Conservation (phyloP, 192 early-diverging fungal species). For the Rhizophagus prolifer region DNA sequence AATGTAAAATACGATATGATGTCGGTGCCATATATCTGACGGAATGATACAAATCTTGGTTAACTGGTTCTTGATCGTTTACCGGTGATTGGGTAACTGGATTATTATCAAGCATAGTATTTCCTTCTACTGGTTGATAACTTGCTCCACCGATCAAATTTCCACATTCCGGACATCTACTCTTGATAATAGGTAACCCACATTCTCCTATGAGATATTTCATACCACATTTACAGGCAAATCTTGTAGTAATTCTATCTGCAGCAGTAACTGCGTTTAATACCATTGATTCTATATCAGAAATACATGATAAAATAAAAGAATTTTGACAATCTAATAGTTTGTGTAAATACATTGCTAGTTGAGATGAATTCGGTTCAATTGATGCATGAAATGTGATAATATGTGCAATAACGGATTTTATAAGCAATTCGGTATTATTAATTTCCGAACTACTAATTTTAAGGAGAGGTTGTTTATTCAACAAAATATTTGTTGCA, state of each 20-base stretch:
- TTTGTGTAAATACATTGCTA: slow-evolving; percentile 17
- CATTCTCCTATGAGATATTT: slow-evolving; percentile 10
- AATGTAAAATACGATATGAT: slow-evolving; percentile 28
- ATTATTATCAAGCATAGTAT: neutral
- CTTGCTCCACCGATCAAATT: neutral
- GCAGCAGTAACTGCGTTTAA: neutral
- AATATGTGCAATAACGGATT: slow-evolving; percentile 23
- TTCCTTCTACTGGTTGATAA: neutral
- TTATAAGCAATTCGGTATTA: slow-evolving; percentile 10
- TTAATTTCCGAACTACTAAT: neutral
- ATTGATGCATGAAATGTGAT: slow-evolving; percentile 16
- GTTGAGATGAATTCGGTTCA: slow-evolving; percentile 12
- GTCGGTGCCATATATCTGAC: neutral
- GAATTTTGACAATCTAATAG: neutral
- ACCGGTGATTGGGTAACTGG: neutral
- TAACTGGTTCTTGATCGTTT: slow-evolving; percentile 5
- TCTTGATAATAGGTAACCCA: neutral
- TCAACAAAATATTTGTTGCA: neutral
- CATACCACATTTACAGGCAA: slow-evolving; percentile 19
- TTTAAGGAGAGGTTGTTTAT: slow-evolving; percentile 11
- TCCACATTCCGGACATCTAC: neutral
- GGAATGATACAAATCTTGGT: neutral
- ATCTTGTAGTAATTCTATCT: neutral
- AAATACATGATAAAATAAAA: slow-evolving; percentile 14
- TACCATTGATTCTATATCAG: neutral